Conservation (phyloP, 768 basidiomycete genomes). For the Filobasidium wieringae region DNA sequence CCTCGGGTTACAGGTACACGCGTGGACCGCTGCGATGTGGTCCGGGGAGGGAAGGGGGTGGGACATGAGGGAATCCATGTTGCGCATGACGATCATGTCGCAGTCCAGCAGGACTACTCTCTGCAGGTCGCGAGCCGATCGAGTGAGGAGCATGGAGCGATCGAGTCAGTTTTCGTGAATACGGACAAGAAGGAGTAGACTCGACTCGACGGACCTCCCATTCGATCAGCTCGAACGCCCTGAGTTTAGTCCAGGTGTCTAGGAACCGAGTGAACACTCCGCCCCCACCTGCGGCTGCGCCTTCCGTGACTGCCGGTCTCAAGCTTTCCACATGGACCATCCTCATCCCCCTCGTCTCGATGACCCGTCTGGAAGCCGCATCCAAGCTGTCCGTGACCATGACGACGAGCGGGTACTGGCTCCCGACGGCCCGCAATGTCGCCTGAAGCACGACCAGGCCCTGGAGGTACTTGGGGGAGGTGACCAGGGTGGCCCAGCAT, state of each 20-base stretch:
- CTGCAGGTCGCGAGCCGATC: too few relatives aligned
- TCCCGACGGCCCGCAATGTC: slow-evolving; percentile 47
- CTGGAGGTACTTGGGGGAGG: slow-evolving; percentile 49
- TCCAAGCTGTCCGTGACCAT: slow-evolving; percentile 58
- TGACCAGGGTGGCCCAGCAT: slow-evolving; percentile 62
- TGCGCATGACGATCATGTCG: slow-evolving; percentile 33
- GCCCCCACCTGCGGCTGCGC: not conserved
- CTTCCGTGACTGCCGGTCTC: slow-evolving; percentile 9
- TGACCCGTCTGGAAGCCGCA: slow-evolving; percentile 44
- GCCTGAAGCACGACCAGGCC: slow-evolving; percentile 52
- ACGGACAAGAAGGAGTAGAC: not conserved
- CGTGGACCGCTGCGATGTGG: slow-evolving; percentile 78
- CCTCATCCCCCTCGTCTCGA: slow-evolving; percentile 49
- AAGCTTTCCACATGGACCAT: slow-evolving; percentile 26
- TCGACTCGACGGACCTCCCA: slow-evolving; percentile 30
- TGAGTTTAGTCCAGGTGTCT: slow-evolving; percentile 56
- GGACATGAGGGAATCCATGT: slow-evolving; percentile 35
- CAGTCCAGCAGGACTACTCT: slow-evolving; percentile 31
- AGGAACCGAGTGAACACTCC: slow-evolving; percentile 41
- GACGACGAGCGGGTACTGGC: slow-evolving; percentile 64
- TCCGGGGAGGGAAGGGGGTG: slow-evolving; percentile 40
- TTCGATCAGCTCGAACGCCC: slow-evolving; percentile 38
- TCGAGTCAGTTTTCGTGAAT: too few relatives aligned
- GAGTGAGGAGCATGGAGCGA: too few relatives aligned
- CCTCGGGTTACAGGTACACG: slow-evolving; percentile 87